A percentile compares a stretch with the other conserved stretches of the same genome.
phyloP scores from a whole-genome alignment of 352 stramenopile genomes.

The Globisporangium nunn region DNA sequence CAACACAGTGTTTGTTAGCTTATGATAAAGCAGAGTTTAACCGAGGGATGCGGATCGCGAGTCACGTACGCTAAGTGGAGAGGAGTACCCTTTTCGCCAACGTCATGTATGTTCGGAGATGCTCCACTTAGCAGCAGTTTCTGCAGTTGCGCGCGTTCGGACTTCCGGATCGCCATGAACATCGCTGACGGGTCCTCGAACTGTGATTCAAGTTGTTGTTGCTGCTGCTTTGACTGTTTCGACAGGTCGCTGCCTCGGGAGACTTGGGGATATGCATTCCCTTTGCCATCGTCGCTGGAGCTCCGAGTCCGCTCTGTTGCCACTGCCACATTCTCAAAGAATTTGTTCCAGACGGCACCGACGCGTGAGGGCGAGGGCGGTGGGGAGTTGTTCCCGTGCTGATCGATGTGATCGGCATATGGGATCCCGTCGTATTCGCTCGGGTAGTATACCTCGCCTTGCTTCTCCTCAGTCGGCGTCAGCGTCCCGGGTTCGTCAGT shows the following conservation, averaged over 20 bases:
- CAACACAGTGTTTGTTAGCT: neutral
- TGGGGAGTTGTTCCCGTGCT: neutral
- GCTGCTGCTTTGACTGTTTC: neutral
- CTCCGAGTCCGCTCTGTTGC: neutral
- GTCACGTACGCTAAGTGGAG: conserved; percentile 57
- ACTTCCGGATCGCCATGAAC: conserved; percentile 52
- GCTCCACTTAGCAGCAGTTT: conserved; percentile 36
- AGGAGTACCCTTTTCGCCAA: conserved; percentile 56
- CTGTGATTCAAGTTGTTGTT: neutral
- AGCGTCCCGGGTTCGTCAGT: neutral
- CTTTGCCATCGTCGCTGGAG: neutral
- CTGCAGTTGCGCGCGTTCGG: conserved; percentile 34
- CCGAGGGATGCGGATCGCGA: neutral
- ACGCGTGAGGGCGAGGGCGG: conserved; percentile 35
- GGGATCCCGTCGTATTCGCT: neutral
- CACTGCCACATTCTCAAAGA: conserved; percentile 61
- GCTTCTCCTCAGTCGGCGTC: conserved; percentile 5
- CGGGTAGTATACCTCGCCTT: conserved; percentile 4
- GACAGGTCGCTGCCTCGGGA: neutral
- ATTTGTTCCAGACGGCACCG: conserved; percentile 66
- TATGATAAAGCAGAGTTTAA: too few species aligned
- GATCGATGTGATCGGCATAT: neutral
- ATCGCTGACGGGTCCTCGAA: conserved; percentile 7
- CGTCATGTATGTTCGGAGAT: conserved; percentile 48
- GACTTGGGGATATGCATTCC: neutral